A percentile compares a stretch with the other conserved stretches of the same genome.
Conservation (phyloP, 257 asterid genomes). For the Salvia miltiorrhiza region DNA sequence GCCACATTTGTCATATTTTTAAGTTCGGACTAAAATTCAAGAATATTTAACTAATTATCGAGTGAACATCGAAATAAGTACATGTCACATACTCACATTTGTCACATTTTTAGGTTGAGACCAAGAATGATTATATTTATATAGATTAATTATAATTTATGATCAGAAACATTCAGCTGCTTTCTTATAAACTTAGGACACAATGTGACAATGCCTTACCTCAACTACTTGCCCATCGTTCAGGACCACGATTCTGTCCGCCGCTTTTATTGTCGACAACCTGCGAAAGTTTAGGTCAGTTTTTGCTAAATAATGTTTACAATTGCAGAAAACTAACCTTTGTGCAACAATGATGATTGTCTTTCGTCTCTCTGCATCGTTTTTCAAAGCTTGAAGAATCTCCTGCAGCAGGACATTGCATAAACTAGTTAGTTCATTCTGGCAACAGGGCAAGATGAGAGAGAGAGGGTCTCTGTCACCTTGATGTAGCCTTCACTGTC, state of each 20-base stretch:
- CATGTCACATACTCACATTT: too few relatives aligned
- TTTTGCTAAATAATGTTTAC: neutral
- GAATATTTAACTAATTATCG: too few relatives aligned
- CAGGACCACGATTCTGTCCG: constrained; percentile 47
- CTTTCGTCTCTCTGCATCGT: constrained; percentile 23
- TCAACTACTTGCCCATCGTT: constrained; percentile 38
- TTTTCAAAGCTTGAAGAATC: constrained; percentile 31
- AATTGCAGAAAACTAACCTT: constrained; percentile 24
- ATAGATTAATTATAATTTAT: neutral
- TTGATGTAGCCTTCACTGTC: constrained; percentile 45
- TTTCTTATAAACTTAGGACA: neutral
- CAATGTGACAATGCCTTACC: constrained; percentile 32
- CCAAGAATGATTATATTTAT: too few relatives aligned
- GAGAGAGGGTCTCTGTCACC: constrained; percentile 20
- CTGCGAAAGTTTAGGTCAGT: constrained; percentile 23
- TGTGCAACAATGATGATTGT: constrained; percentile 45
- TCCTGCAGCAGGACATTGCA: constrained; percentile 27
- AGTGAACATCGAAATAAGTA: too few relatives aligned
- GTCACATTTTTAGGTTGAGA: too few relatives aligned
- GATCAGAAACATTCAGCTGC: neutral
- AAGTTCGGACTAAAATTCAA: too few relatives aligned
- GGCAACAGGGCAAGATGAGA: too few relatives aligned
- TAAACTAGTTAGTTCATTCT: too few relatives aligned
- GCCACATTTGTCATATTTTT: too few relatives aligned
- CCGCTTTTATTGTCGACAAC: constrained; percentile 41